phyloP scores from a whole-genome alignment of 768 basidiomycete species.

The Russula brevipes region DNA sequence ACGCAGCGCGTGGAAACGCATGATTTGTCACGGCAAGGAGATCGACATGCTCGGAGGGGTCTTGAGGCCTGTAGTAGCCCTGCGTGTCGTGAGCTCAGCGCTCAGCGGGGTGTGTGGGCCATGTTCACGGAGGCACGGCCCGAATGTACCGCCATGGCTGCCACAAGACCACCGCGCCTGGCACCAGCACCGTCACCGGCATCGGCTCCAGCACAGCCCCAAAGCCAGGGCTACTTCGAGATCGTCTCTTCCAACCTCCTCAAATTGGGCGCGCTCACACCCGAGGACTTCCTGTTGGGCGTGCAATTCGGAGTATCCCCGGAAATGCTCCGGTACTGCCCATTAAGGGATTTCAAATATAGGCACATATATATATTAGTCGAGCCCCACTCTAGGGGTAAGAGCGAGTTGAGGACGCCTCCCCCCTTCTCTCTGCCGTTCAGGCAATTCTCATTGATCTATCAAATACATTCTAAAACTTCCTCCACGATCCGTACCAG shows the following conservation, averaged over 20 bases:
- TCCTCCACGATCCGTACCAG: constrained; percentile 15
- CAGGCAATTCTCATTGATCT: too few species aligned
- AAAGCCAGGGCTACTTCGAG: constrained; percentile 11
- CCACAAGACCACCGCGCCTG: not conserved
- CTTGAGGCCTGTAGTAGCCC: constrained; percentile 54
- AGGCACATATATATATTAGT: too few species aligned
- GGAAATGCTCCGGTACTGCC: too few species aligned
- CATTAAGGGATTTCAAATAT: too few species aligned
- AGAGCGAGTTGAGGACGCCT: too few species aligned
- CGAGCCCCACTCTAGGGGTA: too few species aligned
- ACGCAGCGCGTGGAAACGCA: constrained; percentile 34
- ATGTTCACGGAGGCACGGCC: too few species aligned
- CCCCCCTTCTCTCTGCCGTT: too few species aligned
- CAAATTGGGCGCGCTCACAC: constrained; percentile 22
- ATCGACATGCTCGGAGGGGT: constrained; percentile 34
- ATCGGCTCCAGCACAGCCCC: not conserved
- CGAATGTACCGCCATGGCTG: not conserved
- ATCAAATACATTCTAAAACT: too few species aligned
- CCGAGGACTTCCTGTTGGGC: constrained; percentile 12
- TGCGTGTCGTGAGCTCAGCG: constrained; percentile 34
- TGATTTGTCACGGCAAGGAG: constrained; percentile 50
- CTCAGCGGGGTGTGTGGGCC: too few species aligned
- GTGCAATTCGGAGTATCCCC: too few species aligned
- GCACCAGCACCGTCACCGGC: too few species aligned
- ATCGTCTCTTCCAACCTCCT: constrained; percentile 17